Evolutionary conservation across 768 basidiomycete species (phyloP), one percentile per base, ranked within the genome.

Genomic region (Lanmaoa pseudosensibilis): DNA sequence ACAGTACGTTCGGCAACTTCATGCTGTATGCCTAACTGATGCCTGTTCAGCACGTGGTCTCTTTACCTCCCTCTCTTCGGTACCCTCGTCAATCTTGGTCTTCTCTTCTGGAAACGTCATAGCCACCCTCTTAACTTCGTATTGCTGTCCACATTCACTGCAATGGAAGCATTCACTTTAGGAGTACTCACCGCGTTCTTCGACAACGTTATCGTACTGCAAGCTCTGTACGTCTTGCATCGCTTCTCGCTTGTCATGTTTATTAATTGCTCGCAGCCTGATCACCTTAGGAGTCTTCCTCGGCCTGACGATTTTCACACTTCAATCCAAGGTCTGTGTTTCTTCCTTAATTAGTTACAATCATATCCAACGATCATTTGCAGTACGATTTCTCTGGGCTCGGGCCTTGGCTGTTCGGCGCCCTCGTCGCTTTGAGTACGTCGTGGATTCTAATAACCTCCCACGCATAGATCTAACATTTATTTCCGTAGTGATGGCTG

Each of bases 351-450:
- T 57, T 7, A 15, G 12, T 34, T 4, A 18, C n/a, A 13, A 34
- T 33, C 18, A 16, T 38, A 23, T 38, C 46, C 7, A 46, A 56
- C 58, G 13, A 44, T 39, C 39, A 3, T 16, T 37, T 56, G 37
- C 62, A 92, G 90, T 97, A 93, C 74, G 95, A 98, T 76, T 98
- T 99, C 74, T 88, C 87, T 13, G 90, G 90, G 51, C 83, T 97
- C 77, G 94, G 86, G 0, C 91, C 95, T 1, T 96, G 88, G 83
- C 80, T 98, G 30, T 95, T 94, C 62, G 92, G 83, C 18, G 88
- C 84, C 46, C 79, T 97, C 52, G 77, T 94, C 58, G 94, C 92
- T 8, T 74, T 96, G 48, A 53, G 90, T 91, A 74, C 25, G 84
- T 69, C 39, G 36, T 34, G 9, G 1, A 25, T 56, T 54, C 19